A percentile compares a stretch with the other conserved stretches of the same genome.
Conservation (phyloP, 345 rosid species). For the Xanthoceras sorbifolium region DNA sequence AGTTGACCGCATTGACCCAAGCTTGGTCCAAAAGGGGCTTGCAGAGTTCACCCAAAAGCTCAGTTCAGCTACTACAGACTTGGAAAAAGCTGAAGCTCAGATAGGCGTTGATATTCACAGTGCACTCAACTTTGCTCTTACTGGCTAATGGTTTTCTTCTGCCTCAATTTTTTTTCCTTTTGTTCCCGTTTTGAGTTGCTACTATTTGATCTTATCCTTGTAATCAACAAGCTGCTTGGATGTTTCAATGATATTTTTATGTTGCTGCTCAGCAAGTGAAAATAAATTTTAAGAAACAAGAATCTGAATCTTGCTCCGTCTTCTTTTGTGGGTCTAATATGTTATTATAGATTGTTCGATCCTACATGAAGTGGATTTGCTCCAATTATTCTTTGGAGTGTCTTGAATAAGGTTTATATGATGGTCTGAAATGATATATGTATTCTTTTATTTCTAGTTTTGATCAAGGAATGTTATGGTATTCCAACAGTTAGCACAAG, state of each 20-base stretch:
- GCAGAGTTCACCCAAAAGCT: conserved; percentile 76
- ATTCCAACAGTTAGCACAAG: background rate
- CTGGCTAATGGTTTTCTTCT: conserved; percentile 42
- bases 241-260: conserved; percentile 14
- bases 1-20: conserved; percentile 61
- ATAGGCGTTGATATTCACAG: conserved; percentile 80
- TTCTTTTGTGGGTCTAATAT: background rate
- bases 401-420: background rate
- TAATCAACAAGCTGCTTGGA: conserved; percentile 20
- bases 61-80: conserved; percentile 69
- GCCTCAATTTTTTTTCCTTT: conserved; percentile 3
- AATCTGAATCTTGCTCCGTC: conserved; percentile 1
- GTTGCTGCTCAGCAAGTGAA: background rate
- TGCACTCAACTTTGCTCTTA: conserved; percentile 62
- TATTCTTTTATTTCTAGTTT: background rate
- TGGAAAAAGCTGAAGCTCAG: conserved; percentile 92
- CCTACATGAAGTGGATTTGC: background rate
- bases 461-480: background rate
- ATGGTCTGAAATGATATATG: background rate
- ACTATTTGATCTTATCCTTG: conserved; percentile 15
- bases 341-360: conserved; percentile 8
- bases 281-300: conserved; percentile 12
- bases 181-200: conserved; percentile 20
- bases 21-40: conserved; percentile 83
- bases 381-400: background rate